Evolutionary conservation across 257 asterid species (phyloP), one percentile per base, ranked within the genome.

Genomic region (Lycium barbarum): DNA sequence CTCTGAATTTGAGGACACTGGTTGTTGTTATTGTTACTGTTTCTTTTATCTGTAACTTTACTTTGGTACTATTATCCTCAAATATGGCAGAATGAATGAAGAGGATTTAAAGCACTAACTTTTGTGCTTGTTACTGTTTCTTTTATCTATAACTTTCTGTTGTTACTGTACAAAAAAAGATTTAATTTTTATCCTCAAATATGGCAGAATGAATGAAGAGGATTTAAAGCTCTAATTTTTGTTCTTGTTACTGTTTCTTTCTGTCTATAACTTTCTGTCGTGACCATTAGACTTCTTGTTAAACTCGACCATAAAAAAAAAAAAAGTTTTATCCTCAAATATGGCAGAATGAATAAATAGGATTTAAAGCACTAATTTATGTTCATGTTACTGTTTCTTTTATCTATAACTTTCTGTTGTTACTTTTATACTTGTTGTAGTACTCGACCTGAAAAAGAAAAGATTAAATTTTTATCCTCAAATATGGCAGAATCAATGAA

Each of bases 81-180:
- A 11, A 49, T 49, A 74, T 4, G 33, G n/a, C 7, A 22, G 58
- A 49, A 74, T 74, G 12, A 49, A 47, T 49, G 49, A 20, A 22
- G 43, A 20, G 81, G 61, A 47, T 10, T 11, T 45, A 1, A 14
- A 57, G 33, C 38, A 2, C 58, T 47, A 49, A 20, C 49, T 47
- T 45, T 47, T 73, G 43, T 47, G 47, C 43, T 73, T 47, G 59
- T 47, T 74, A 6, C 10, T 49, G 61, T 74, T 74, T 74, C 20
- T 74, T 45, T 49, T 49, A 8, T 47, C 17, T 7, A 20, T 11
- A 20, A n/a, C 15, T 73, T 73, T 72, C 0, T 47, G 38, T 73
- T 6, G 40, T 73, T 45, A 73, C 81, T 73, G 20, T 49, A 74
- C 43, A n/a, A 68, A 38, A 72, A 51, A 76, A 26, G 82, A 51